These are phyloP conservation scores for Pinus albicaulis DNA, from an alignment of 75 land plant species.

Conservation along the genomic window DNA sequence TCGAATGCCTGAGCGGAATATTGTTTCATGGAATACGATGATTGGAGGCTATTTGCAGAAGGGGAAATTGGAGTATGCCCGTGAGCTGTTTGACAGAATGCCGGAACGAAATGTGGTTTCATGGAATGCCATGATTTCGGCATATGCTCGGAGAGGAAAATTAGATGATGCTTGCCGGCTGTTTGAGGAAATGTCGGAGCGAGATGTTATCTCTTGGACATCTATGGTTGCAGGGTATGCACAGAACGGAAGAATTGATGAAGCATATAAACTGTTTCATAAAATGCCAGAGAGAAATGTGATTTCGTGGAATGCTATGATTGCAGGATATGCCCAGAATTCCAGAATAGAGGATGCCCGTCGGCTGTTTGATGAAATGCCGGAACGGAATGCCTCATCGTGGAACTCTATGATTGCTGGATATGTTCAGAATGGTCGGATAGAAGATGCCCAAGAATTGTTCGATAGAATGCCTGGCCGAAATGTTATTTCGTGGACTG, in stretches of 20 bases:
- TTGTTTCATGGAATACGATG: neutral
- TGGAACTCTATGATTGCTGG: constrained; percentile 28
- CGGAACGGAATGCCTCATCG: constrained; percentile 14
- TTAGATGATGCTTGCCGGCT: neutral
- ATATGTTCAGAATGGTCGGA: constrained; percentile 10
- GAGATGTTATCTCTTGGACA: neutral
- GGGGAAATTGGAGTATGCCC: neutral
- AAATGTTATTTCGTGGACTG: constrained; percentile 21
- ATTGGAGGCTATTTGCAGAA: neutral
- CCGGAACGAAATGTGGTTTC: neutral
- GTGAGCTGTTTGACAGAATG: neutral
- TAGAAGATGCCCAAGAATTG: constrained; percentile 18
- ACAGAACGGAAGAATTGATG: neutral
- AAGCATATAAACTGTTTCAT: constrained; percentile 4
- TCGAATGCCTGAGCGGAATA: neutral
- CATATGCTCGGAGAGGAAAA: neutral
- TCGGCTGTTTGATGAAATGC: constrained; percentile 22
- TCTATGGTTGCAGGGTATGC: neutral
- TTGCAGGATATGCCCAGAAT: constrained; percentile 19
- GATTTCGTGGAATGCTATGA: constrained; percentile 25
- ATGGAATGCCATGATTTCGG: constrained; percentile 6
- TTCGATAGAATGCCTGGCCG: constrained; percentile 27
- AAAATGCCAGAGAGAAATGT: constrained; percentile 8
- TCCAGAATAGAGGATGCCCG: constrained; percentile 3
- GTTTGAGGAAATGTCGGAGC: neutral